phyloP scores from a whole-genome alignment of 2,329 filamentous ascomycete genomes.

The Ophiocordyceps unilateralis region DNA sequence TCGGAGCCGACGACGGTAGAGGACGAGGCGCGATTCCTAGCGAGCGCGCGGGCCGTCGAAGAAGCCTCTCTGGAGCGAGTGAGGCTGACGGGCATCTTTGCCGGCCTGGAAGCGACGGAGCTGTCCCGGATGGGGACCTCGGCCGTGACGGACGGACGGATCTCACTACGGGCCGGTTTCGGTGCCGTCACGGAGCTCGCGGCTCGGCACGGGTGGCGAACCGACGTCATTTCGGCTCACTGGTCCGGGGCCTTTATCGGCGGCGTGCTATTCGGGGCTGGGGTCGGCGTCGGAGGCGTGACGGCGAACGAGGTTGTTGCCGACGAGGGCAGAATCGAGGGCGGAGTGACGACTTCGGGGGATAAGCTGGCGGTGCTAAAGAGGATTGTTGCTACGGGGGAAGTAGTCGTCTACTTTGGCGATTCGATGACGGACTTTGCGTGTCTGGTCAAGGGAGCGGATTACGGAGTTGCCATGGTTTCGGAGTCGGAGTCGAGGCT shows the following conservation, averaged over 20 bases:
- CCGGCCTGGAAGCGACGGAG: conserved; percentile 14
- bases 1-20: conserved; percentile 13
- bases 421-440: conserved; percentile 40
- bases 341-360: conserved; percentile 16
- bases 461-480: conserved; percentile 28
- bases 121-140: conserved; percentile 21
- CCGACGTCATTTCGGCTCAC: conserved; percentile 32
- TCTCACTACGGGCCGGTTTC: conserved; percentile 24
- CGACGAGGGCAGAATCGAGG: conserved; percentile 8
- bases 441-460: conserved; percentile 24
- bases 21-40: conserved; percentile 26
- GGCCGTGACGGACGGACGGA: conserved; percentile 14
- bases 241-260: conserved; percentile 31
- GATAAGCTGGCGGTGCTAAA: conserved; percentile 28
- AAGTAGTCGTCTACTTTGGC: conserved; percentile 32
- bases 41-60: conserved; percentile 26
- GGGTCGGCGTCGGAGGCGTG: conserved; percentile 11
- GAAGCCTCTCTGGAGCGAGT: conserved; percentile 26
- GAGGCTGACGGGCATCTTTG: conserved; percentile 25
- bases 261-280: conserved; percentile 20
- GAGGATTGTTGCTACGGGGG: background rate
- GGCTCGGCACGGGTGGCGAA: conserved; percentile 15
- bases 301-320: conserved; percentile 25
- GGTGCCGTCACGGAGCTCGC: conserved; percentile 12
- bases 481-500: conserved; percentile 16